Conservation (phyloP, 805 yeast species). For the Kodamaea restingae region DNA sequence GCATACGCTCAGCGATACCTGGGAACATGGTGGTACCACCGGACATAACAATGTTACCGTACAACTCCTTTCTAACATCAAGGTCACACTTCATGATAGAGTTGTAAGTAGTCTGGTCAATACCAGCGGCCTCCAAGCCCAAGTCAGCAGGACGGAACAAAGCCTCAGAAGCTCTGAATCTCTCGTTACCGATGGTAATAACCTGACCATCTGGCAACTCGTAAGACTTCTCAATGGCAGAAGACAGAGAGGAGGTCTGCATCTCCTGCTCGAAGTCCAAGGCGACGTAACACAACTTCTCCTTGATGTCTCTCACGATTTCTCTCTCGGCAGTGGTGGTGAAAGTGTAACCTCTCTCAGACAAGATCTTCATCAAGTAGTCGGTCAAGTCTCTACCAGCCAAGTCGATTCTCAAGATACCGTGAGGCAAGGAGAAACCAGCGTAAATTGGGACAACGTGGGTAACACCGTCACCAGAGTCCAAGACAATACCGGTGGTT, state of each 20-base stretch:
- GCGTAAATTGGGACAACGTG: conserved; percentile 99
- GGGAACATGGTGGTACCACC: conserved; percentile 99
- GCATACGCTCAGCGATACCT: conserved; percentile 99
- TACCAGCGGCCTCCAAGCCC: conserved; percentile 94
- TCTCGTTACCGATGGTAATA: conserved; percentile 98
- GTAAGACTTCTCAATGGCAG: conserved; percentile 96
- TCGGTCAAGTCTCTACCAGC: conserved; percentile 99
- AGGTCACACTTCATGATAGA: conserved; percentile 98
- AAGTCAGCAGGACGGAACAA: conserved; percentile 96
- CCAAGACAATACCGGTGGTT: conserved; percentile 99
- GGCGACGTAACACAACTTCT: conserved; percentile 98
- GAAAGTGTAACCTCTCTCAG: conserved; percentile 99
- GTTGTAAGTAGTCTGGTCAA: conserved; percentile 95
- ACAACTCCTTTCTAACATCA: conserved; percentile 97
- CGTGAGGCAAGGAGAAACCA: conserved; percentile 99
- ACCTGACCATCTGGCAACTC: conserved; percentile 99
- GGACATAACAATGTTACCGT: conserved; percentile 98
- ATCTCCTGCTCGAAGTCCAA: conserved; percentile 98
- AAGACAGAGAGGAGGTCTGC: conserved; percentile 98
- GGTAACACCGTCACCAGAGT: conserved; percentile 99
- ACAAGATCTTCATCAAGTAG: conserved; percentile 95
- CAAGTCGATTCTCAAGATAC: conserved; percentile 96
- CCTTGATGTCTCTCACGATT: conserved; percentile 91
- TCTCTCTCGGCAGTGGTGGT: conserved; percentile 99
- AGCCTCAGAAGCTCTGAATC: conserved; percentile 99